Evolutionary conservation across 257 asterid species (phyloP), one percentile per base, ranked within the genome.

Genomic region (Ballota nigra): DNA sequence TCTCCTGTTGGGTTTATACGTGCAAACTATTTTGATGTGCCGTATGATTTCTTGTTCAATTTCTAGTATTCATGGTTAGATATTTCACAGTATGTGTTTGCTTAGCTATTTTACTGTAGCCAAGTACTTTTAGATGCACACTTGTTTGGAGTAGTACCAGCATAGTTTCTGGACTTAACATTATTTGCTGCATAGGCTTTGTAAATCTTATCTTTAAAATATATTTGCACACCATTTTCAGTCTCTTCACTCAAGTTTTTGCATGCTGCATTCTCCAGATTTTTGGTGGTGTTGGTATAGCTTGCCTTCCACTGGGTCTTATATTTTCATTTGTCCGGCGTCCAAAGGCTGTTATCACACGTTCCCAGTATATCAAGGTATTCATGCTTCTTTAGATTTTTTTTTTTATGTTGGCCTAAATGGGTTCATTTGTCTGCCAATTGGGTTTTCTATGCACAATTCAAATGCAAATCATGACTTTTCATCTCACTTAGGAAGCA

Each of bases 281-380:
- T 19, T 92, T 92, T 84, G 96, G 98, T 63, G 98, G 98, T 47
- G 96, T 92, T 47, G 98, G 98, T 76, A 92, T 92, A 76, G 93
- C 94, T 58, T 88, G 96, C 84, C 95, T 89, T 16, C 98, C 98
- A 13, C 73, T 92, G 83, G 90, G 98, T 63, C 90, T 92, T 51
- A 84, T 92, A 75, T 84, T 84, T 83, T 86, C 98, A 56, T 92
- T 92, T 82, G 69, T 89, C 69, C 87, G 94, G 78, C 96, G 98
- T 71, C 98, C 98, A 18, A 92, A 84, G 88, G 96, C 98, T 53
- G 98, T 92, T 61, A 92, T 92, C 68, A 92, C 98, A 68, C 91
- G 98, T 45, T 92, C 98, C 8, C 98, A 92, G 77, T 92, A 92
- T 84, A 92, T 92, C 71, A 89, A 89, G 96, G 98, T 92, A 83